Base-by-base conservation (phyloP, 345 rosid species). In the Brassica nigra region DNA sequence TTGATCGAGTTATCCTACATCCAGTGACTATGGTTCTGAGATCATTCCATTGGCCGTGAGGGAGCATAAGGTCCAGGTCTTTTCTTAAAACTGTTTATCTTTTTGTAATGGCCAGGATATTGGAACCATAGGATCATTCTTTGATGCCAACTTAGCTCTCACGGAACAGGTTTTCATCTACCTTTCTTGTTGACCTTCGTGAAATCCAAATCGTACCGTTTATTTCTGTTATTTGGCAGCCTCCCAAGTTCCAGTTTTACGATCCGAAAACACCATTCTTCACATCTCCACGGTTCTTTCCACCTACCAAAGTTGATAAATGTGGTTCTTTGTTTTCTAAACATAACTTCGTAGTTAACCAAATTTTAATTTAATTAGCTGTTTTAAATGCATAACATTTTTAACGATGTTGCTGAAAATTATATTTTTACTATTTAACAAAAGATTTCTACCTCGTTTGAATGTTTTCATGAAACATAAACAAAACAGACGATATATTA, bases 241-340 rank as follows among this genome's bases (percentile, higher is more conserved):
- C 89, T 37, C 89, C 92, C 1, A 89, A 89, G 36, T 90, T 92
- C 73, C 90, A 90, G 33, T 92, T 89, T 80, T 89, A 87, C 66
- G 94, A 92, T 81, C 92, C 92, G 0, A 84, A 89, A 84, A 90
- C 92, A 59, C 94, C 96, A 3, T 87, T 92, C 83, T 90, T 74
- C 86, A 90, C 97, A 9, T 92, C 92, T 76, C 94, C 97, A 44
- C 83, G 96, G 71, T 90, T 92, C 86, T 82, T 92, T 82, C 97
- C 97, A 29, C 97, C 97, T 12, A 90, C 92, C 39, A 92, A 92
- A 86, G 91, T 92, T 42, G 94, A 92, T 74, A 78, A 82, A 78
- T 90, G 96, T 44, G 52, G 5, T 44, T 44, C 14, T 44, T 44
- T 44, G 52, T 11, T 44, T 44, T 39, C 12, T 44, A 44, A 44